Percentiles rank a stretch among this genome's conserved stretches.
phyloP scores from a whole-genome alignment of 2,329 filamentous ascomycete genomes.

The Blastomyces gilchristii region DNA sequence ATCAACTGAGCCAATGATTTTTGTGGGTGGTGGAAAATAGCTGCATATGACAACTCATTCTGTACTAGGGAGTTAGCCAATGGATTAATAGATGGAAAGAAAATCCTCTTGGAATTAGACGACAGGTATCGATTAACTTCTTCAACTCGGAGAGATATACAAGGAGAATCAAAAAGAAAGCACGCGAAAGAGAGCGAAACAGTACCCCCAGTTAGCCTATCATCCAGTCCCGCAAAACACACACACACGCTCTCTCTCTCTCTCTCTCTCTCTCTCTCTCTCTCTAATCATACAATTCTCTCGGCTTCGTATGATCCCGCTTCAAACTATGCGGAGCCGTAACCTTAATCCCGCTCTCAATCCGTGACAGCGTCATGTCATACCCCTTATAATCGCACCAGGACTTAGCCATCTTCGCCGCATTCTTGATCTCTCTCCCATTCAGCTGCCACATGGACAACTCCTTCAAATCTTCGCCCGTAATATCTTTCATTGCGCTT shows the following conservation, averaged over 20 bases:
- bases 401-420: slow-evolving; percentile 37
- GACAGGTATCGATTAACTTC: no score
- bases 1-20: no score
- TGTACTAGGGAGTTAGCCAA: no score
- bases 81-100: no score
- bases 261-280: no score
- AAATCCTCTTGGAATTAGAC: no score
- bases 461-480: slow-evolving; percentile 29
- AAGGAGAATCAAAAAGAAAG: no score
- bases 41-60: no score
- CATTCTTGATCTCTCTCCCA: slow-evolving; percentile 40
- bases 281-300: slow-evolving; percentile 7
- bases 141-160: no score
- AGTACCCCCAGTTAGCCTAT: not conserved
- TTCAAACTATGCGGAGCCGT: slow-evolving; percentile 31
- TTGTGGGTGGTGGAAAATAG: no score
- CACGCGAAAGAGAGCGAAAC: not conserved
- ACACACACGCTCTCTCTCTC: no score
- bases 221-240: not conserved
- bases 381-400: slow-evolving; percentile 41
- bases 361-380: slow-evolving; percentile 32
- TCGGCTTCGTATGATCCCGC: slow-evolving; percentile 7
- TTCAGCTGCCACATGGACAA: slow-evolving; percentile 37
- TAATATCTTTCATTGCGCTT: slow-evolving; percentile 6
- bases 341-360: slow-evolving; percentile 40